These are phyloP conservation scores for Chaetomidium leptoderma DNA, from an alignment of 495 filamentous ascomycete genomes.

Conservation along the genomic window DNA sequence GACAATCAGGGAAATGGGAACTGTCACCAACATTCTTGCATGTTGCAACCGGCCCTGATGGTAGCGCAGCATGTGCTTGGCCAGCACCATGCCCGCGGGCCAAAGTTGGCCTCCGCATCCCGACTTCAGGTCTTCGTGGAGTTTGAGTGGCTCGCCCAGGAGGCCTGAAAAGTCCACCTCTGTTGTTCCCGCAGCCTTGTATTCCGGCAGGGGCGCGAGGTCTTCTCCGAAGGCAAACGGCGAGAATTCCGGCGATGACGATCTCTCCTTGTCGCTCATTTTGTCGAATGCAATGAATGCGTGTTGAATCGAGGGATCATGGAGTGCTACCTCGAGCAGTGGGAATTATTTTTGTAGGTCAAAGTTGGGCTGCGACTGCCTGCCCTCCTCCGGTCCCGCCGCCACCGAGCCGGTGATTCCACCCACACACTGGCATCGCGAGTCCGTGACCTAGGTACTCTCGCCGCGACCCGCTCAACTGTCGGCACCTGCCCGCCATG, in stretches of 20 bases:
- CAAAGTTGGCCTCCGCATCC: constrained; percentile 91
- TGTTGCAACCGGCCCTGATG: constrained; percentile 55
- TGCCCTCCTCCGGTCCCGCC: background rate
- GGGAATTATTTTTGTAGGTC: constrained; percentile 2
- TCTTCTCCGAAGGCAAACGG: constrained; percentile 58
- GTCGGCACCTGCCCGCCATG: background rate
- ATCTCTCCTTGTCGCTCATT: constrained; percentile 16
- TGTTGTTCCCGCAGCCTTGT: constrained; percentile 61
- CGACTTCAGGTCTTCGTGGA: constrained; percentile 77
- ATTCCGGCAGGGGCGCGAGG: constrained; percentile 59
- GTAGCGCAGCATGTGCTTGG: constrained; percentile 74
- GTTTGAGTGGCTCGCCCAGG: constrained; percentile 59
- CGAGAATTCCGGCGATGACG: constrained; percentile 40
- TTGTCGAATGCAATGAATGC: background rate
- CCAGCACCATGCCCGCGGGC: constrained; percentile 87
- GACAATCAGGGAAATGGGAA: background rate
- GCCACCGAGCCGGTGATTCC: background rate
- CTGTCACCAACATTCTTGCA: constrained; percentile 66
- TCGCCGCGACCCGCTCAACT: background rate
- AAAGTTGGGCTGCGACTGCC: background rate
- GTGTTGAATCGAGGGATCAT: background rate
- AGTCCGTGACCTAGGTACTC: too few relatives aligned
- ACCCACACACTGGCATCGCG: background rate
- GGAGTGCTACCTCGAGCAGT: too few relatives aligned
- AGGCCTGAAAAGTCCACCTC: constrained; percentile 69